phyloP scores from a whole-genome alignment of 441 rosid species.

The Daphne laureola region DNA sequence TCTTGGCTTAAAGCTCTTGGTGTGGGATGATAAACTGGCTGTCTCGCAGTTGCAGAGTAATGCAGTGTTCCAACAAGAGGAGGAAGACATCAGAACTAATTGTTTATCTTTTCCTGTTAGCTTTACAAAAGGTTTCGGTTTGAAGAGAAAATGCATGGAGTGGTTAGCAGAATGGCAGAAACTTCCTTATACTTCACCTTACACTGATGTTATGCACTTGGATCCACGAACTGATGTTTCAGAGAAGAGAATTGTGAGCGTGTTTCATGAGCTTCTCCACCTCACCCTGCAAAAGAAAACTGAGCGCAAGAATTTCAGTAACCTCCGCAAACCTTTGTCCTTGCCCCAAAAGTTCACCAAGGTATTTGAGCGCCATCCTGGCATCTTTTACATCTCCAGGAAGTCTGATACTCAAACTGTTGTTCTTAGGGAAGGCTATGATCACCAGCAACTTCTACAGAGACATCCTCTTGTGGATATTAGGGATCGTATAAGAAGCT shows the following conservation, averaged over 20 bases:
- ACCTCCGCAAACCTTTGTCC: slow-evolving; percentile 58
- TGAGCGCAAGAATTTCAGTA: slow-evolving; percentile 67
- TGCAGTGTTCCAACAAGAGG: slow-evolving; percentile 21
- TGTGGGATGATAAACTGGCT: slow-evolving; percentile 53
- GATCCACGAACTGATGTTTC: slow-evolving; percentile 76
- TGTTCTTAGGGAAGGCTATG: slow-evolving; percentile 72
- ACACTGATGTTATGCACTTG: slow-evolving; percentile 48
- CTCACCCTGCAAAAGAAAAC: slow-evolving; percentile 57
- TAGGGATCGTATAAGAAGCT: slow-evolving; percentile 33
- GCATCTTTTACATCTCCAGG: slow-evolving; percentile 70
- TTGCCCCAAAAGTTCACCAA: slow-evolving; percentile 80
- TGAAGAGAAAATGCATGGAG: slow-evolving; percentile 65
- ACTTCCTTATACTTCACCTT: slow-evolving; percentile 77
- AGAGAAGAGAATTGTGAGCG: slow-evolving; percentile 80
- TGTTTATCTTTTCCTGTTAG: slow-evolving; percentile 52
- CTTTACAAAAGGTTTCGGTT: slow-evolving; percentile 77
- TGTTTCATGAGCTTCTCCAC: slow-evolving; percentile 84
- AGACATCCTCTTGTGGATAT: slow-evolving; percentile 50
- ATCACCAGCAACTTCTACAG: slow-evolving; percentile 34
- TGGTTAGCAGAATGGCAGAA: slow-evolving; percentile 89
- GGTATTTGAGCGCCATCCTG: slow-evolving; percentile 82
- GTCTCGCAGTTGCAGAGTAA: slow-evolving; percentile 46
- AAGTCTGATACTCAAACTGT: slow-evolving; percentile 63
- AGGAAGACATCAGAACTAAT: slow-evolving; percentile 16
- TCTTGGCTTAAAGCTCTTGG: slow-evolving; percentile 40